A percentile compares a stretch with the other conserved stretches of the same genome.
These are phyloP conservation scores for Lanmaoa pseudosensibilis DNA, from an alignment of 768 basidiomycete genomes.

Conservation along the genomic window DNA sequence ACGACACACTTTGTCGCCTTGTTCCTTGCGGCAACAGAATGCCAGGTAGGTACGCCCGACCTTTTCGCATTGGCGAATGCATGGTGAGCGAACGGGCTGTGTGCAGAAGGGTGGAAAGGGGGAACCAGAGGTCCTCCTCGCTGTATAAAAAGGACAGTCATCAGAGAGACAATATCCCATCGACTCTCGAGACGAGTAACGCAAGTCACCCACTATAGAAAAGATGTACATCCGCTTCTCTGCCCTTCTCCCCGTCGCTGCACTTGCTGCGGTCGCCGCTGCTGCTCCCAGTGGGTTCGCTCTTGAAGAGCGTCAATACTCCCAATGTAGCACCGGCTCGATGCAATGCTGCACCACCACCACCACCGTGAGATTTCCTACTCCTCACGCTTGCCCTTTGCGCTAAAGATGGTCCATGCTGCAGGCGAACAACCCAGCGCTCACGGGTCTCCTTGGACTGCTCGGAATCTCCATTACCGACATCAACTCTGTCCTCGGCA, in stretches of 20 bases:
- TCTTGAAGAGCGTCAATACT: neutral
- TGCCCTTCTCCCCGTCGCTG: conserved; percentile 11
- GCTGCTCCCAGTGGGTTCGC: conserved; percentile 7
- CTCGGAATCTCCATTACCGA: neutral
- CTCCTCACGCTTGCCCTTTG: too few relatives aligned
- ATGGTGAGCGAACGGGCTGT: neutral
- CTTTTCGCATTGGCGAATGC: neutral
- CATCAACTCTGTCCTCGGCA: neutral
- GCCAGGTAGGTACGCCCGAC: neutral
- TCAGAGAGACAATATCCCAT: neutral
- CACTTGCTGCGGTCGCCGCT: neutral
- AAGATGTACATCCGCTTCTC: conserved; percentile 10
- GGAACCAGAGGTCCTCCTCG: neutral
- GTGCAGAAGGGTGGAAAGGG: neutral
- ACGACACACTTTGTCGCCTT: neutral
- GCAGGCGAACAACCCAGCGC: neutral
- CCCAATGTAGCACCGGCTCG: conserved; percentile 8
- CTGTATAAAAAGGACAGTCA: conserved; percentile 7
- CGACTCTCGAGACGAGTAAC: neutral
- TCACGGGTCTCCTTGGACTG: neutral
- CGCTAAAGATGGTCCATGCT: neutral
- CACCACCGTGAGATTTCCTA: neutral
- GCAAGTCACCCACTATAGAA: neutral
- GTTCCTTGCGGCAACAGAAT: neutral
- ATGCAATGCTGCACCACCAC: conserved; percentile 5